These are phyloP conservation scores for Pichia californica DNA, from an alignment of 805 yeast genomes.

Conservation along the genomic window DNA sequence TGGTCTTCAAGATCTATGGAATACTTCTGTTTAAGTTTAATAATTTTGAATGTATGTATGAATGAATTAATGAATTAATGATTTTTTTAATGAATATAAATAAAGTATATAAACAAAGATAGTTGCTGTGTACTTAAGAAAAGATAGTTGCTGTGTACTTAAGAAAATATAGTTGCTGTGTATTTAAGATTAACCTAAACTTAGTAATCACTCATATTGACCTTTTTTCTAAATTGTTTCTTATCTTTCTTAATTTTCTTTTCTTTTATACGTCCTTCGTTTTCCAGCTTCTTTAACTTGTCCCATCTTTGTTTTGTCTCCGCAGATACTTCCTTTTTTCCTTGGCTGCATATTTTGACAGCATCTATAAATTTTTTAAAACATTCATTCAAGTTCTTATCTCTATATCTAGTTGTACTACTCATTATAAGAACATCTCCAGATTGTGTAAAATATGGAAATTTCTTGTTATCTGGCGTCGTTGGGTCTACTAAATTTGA, in stretches of 20 bases:
- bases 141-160: too few relatives aligned
- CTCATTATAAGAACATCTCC: conserved; percentile 24
- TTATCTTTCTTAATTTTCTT: conserved; percentile 22
- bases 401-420: conserved; percentile 34
- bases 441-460: conserved; percentile 23
- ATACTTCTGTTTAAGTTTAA: conserved; percentile 26
- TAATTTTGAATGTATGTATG: too few relatives aligned
- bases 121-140: too few relatives aligned
- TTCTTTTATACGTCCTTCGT: conserved; percentile 17
- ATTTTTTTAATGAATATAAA: too few relatives aligned
- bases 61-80: too few relatives aligned
- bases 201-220: conserved; percentile 14
- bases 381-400: conserved; percentile 40
- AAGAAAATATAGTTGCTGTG: too few relatives aligned
- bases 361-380: conserved; percentile 38
- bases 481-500: conserved; percentile 15
- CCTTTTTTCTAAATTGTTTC: conserved; percentile 17
- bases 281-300: conserved; percentile 20
- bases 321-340: conserved; percentile 33
- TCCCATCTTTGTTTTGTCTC: conserved; percentile 40
- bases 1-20: conserved; percentile 74
- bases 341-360: conserved; percentile 32
- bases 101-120: too few relatives aligned
- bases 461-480: conserved; percentile 15
- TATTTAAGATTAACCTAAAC: too few relatives aligned